phyloP scores from a whole-genome alignment of 805 yeast species.

The Brettanomyces naardenensis region DNA sequence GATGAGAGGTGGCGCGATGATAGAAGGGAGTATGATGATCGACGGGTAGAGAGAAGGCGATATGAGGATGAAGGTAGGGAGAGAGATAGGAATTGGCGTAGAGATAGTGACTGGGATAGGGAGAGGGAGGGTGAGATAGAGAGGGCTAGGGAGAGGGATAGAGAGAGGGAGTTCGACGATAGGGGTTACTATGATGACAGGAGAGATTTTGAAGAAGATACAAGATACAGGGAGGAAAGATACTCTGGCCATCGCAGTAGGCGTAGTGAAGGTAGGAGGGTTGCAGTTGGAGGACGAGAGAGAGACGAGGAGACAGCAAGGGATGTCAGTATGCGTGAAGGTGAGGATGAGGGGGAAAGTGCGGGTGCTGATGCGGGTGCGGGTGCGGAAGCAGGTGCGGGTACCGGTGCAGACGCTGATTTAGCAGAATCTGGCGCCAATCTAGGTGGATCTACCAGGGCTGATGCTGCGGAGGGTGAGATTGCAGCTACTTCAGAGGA shows the following conservation, averaged over 20 bases:
- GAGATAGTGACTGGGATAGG: slow-evolving; percentile 7
- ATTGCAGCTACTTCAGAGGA: too few relatives aligned
- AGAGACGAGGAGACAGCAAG: slow-evolving; percentile 64
- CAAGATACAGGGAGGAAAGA: slow-evolving; percentile 5
- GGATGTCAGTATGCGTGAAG: slow-evolving; percentile 68
- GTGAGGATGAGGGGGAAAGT: slow-evolving; percentile 75
- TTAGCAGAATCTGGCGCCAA: slow-evolving; percentile 74
- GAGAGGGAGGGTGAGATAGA: too few relatives aligned
- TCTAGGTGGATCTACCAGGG: slow-evolving; percentile 72
- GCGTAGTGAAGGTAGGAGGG: background rate
- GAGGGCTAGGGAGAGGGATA: too few relatives aligned
- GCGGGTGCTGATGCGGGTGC: slow-evolving; percentile 59
- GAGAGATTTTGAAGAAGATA: slow-evolving; percentile 2
- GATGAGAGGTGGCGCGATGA: slow-evolving; percentile 11
- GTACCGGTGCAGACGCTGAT: slow-evolving; percentile 55
- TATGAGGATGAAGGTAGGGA: slow-evolving; percentile 8
- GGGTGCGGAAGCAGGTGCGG: slow-evolving; percentile 49
- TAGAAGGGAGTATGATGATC: slow-evolving; percentile 9
- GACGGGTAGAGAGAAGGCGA: slow-evolving; percentile 11
- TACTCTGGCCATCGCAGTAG: background rate
- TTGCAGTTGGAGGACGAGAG: slow-evolving; percentile 35
- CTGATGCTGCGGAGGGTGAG: slow-evolving; percentile 62
- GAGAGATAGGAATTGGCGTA: slow-evolving; percentile 10
- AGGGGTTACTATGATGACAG: background rate
- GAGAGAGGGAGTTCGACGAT: slow-evolving; percentile 1